Percentiles rank a stretch among this genome's conserved stretches.
phyloP scores from a whole-genome alignment of 768 basidiomycete genomes.

The Lepiota brunneoincarnata region DNA sequence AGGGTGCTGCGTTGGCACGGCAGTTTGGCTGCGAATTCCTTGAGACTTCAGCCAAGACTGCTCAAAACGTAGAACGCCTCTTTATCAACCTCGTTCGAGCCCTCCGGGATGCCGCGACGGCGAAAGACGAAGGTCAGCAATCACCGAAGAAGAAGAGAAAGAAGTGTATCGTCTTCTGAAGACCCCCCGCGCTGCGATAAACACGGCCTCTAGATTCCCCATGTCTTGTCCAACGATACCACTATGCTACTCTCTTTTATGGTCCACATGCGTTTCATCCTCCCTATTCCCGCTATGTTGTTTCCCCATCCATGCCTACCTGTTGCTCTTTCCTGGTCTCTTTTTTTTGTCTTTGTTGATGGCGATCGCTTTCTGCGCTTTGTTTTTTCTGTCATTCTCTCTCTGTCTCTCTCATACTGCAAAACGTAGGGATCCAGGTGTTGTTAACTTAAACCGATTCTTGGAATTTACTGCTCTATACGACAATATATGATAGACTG shows the following conservation, averaged over 20 bases:
- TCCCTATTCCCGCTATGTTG: conserved; percentile 19
- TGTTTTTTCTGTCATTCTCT: conserved; percentile 13
- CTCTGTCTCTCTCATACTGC: conserved; percentile 21
- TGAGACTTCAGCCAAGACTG: conserved; percentile 96
- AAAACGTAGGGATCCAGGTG: conserved; percentile 12
- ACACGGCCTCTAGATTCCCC: conserved; percentile 65
- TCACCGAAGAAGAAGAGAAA: conserved; percentile 43
- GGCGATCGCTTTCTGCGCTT: conserved; percentile 1
- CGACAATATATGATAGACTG: too few relatives aligned
- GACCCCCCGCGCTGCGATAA: conserved; percentile 62
- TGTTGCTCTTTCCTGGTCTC: conserved; percentile 1
- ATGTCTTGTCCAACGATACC: conserved; percentile 75
- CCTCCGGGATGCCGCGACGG: conserved; percentile 62
- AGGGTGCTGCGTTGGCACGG: conserved; percentile 79
- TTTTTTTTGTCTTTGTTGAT: conserved; percentile 1
- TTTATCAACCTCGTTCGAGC: conserved; percentile 87
- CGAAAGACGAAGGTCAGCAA: conserved; percentile 19
- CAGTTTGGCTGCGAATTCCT: conserved; percentile 90
- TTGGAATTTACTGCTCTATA: conserved; percentile 9
- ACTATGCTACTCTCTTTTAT: conserved; percentile 39
- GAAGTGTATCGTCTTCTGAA: conserved; percentile 78
- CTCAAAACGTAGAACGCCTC: conserved; percentile 86
- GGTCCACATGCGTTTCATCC: conserved; percentile 25
- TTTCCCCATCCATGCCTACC: conserved; percentile 16
- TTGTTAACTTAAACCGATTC: conserved; percentile 9